Percentiles rank a stretch among this genome's conserved stretches.
phyloP scores from a whole-genome alignment of 192 early-diverging fungal genomes.

The Geranomyces michiganensis region DNA sequence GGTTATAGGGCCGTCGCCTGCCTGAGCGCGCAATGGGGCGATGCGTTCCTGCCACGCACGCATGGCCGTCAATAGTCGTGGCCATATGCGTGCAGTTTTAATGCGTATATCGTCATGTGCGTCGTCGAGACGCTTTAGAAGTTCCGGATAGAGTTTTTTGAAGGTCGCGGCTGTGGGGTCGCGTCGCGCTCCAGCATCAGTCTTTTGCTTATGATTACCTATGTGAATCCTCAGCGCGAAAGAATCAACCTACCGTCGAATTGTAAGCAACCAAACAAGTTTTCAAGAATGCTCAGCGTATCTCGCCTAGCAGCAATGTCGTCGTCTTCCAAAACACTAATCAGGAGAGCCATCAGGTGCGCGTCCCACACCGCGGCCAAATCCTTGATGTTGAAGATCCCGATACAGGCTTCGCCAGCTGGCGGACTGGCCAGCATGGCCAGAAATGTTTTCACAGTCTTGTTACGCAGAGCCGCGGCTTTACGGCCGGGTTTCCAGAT shows the following conservation, averaged over 20 bases:
- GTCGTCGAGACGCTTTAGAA: slow-evolving; percentile 63
- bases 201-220: not conserved
- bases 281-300: slow-evolving; percentile 27
- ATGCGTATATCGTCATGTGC: slow-evolving; percentile 55
- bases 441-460: slow-evolving; percentile 34
- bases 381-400: not conserved
- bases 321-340: slow-evolving; percentile 51
- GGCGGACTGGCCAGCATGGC: slow-evolving; percentile 15
- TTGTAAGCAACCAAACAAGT: not conserved
- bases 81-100: slow-evolving; percentile 22
- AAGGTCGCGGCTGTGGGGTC: slow-evolving; percentile 34
- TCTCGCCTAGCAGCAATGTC: slow-evolving; percentile 32
- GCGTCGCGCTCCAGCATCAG: not conserved
- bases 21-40: slow-evolving; percentile 7
- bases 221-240: not conserved
- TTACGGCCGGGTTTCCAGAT: slow-evolving; percentile 56
- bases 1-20: slow-evolving; percentile 6
- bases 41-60: slow-evolving; percentile 27
- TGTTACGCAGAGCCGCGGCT: slow-evolving; percentile 23
- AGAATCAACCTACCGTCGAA: slow-evolving; percentile 33
- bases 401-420: slow-evolving; percentile 6
- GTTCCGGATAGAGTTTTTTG: slow-evolving; percentile 58
- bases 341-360: slow-evolving; percentile 39
- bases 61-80: slow-evolving; percentile 37
- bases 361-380: slow-evolving; percentile 8